Evolutionary conservation across 83 land plant species (phyloP), one percentile per base, ranked within the genome.

Genomic region (Picea abies): DNA sequence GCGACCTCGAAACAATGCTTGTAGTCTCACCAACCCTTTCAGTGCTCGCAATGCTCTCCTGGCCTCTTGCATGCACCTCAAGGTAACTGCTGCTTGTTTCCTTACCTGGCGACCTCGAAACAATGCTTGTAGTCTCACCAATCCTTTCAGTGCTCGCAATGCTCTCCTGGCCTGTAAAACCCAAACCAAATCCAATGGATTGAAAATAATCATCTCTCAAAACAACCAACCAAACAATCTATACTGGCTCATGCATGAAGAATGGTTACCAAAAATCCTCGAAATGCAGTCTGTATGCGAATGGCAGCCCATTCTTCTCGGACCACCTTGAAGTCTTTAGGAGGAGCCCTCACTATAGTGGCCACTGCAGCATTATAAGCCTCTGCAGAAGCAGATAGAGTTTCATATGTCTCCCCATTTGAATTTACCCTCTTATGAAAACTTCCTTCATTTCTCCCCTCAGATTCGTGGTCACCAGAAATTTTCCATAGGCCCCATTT

Each of bases 11-110:
- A 94, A 89, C 11, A 94, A 68, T 3, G 96, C 96, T 76, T 94
- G 96, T 56, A 94, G 82, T 80, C 94, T 88, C 81, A 94, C 96
- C 67, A 94, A 49, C 5, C 91, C 96, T 76, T 83, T 94, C 83
- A 92, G 82, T 2, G 92, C 94, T 87, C 84, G 84, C 56, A 92
- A 52, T 8, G 96, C 96, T 60, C 89, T 88, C 66, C 92, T 92
- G 14, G 94, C 94, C 96, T 94, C n/a, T n/a, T n/a, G n/a, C n/a
- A 94, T 94, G 81, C 96, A 94, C 81, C 90, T 87, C 37, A 91
- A 81, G 8, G 94, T 94, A 17, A 92, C 90, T 14, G 94, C 94
- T 10, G 92, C 96, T 71, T 94, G 94, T 81, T 92, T 94, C 82
- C 96, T 73, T n/a, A 91, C 94, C 76, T 86, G 87, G 20, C 92